Conservation (phyloP, 768 basidiomycete species). For the Mycena belliarum region DNA sequence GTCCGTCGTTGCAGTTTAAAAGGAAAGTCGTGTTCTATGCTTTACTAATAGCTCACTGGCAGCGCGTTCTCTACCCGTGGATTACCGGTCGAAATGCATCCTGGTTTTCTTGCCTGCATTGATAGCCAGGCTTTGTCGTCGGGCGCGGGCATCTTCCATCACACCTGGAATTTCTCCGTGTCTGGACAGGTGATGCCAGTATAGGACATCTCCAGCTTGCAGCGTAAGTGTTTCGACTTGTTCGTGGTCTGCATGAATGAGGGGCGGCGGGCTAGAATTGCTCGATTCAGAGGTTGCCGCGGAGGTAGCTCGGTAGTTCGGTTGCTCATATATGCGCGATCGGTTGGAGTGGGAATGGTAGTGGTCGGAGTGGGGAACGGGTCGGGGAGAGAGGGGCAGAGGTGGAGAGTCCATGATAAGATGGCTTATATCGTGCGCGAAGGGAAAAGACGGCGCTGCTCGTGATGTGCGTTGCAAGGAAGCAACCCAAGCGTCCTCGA, state of each 20-base stretch:
- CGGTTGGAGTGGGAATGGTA: conserved; percentile 26
- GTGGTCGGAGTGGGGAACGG: conserved; percentile 24
- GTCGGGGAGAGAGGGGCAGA: conserved; percentile 11
- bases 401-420: conserved; percentile 14
- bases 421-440: conserved; percentile 22
- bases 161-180: conserved; percentile 75
- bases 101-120: conserved; percentile 16
- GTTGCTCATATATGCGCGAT: conserved; percentile 12
- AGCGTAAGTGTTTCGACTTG: conserved; percentile 44
- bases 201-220: conserved; percentile 62
- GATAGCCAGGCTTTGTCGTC: conserved; percentile 27
- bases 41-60: no score
- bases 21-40: conserved; percentile 12
- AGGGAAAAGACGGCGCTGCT: conserved; percentile 28
- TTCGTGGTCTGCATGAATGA: conserved; percentile 32
- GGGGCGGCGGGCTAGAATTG: conserved; percentile 29
- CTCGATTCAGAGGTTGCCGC: conserved; percentile 21
- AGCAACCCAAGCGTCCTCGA: conserved; percentile 29
- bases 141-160: conserved; percentile 59
- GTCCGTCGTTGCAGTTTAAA: conserved; percentile 4
- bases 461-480: conserved; percentile 30
- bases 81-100: conserved; percentile 35
- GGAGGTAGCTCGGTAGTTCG: conserved; percentile 20
- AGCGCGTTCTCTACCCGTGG: conserved; percentile 48
- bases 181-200: conserved; percentile 75